phyloP scores from a whole-genome alignment of 208 protist genomes.

The Naegleria fowleri region DNA sequence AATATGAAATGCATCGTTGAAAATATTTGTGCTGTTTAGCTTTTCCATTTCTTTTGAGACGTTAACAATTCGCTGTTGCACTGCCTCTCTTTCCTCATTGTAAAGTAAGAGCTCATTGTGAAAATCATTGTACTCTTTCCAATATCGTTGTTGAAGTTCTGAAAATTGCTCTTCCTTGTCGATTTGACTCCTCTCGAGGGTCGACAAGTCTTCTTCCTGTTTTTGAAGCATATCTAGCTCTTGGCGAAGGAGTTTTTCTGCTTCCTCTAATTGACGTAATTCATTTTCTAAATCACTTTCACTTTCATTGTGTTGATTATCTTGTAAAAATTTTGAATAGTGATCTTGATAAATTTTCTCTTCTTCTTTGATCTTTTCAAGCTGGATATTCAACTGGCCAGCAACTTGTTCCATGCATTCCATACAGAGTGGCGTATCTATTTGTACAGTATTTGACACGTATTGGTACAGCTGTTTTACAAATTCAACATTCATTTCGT shows the following conservation, averaged over 20 bases:
- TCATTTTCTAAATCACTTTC: background rate
- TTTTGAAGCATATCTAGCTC: background rate
- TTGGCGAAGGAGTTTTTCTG: background rate
- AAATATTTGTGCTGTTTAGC: slow-evolving; percentile 58
- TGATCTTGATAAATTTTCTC: background rate
- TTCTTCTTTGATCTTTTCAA: background rate
- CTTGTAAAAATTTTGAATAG: background rate
- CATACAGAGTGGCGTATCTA: background rate
- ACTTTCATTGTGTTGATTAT: background rate
- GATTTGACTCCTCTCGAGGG: background rate
- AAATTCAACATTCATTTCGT: background rate
- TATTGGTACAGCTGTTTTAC: background rate
- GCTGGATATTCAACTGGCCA: background rate
- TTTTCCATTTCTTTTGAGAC: slow-evolving; percentile 56
- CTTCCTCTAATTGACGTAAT: background rate
- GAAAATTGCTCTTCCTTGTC: background rate
- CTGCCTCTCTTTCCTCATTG: slow-evolving; percentile 28
- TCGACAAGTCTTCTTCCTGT: background rate
- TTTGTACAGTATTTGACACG: background rate
- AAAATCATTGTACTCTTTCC: slow-evolving; percentile 15
- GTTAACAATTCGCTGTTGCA: slow-evolving; percentile 60
- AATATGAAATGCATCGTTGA: slow-evolving; percentile 68
- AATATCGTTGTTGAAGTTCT: background rate
- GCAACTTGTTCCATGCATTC: background rate
- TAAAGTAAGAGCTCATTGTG: background rate